Evolutionary conservation across 192 early-diverging fungal species (phyloP).

Genomic region (Phycomyces blakesleeanus): DNA sequence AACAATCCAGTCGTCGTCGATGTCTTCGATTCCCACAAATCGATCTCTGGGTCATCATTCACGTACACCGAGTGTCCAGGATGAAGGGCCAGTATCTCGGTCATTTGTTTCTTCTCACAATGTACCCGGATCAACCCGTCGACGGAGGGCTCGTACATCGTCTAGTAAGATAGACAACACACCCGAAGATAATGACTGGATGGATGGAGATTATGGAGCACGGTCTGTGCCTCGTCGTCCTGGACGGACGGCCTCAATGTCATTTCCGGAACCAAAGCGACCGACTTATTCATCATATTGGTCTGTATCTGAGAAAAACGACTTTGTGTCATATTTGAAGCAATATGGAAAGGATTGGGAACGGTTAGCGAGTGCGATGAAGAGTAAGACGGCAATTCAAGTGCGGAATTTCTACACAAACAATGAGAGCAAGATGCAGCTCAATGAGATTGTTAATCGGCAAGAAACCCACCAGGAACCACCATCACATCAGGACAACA

Average conservation of each 20-base stretch:
- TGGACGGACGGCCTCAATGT: conserved; percentile 3
- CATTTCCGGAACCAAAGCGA: conserved; percentile 14
- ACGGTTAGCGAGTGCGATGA: conserved; percentile 63
- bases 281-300: conserved; percentile 77
- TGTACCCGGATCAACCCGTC: neutral
- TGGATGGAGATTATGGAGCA: conserved; percentile 15
- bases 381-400: conserved; percentile 78
- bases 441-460: conserved; percentile 23
- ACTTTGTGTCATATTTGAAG: conserved; percentile 62
- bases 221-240: neutral
- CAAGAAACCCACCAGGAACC: neutral
- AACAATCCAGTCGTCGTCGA: neutral
- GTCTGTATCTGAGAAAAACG: conserved; percentile 75
- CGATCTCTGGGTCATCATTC: too few species aligned
- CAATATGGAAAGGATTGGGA: conserved; percentile 78
- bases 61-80: neutral
- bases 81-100: neutral
- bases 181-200: conserved; percentile 15
- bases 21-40: too few species aligned
- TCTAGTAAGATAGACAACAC: conserved; percentile 19
- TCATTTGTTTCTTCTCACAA: neutral
- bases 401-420: conserved; percentile 78
- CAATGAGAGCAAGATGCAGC: conserved; percentile 41
- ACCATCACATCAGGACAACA: neutral
- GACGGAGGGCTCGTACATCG: conserved; percentile 12